Evolutionary conservation across 2,329 filamentous ascomycete genomes (phyloP), one percentile per base, ranked within the genome.

Genomic region (Aureobasidium uvarum): DNA sequence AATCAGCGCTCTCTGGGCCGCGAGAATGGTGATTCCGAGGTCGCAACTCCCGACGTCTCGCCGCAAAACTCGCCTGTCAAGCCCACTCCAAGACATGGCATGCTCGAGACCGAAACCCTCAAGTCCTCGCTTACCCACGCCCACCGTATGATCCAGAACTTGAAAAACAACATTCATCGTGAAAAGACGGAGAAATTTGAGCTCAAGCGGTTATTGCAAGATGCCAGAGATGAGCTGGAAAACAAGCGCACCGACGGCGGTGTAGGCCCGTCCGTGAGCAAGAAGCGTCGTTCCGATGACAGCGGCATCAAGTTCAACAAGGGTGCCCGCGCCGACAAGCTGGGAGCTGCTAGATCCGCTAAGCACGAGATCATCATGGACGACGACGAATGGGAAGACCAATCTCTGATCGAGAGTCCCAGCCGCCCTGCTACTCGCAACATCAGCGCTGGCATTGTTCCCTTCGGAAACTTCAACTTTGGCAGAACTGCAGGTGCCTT

Each of bases 121-220:
- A 96, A 95, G 80, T 96, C 93, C 63, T 97, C 94, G 31, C 84
- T 98, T 33, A 89, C 92, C 70, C 95, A 99, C 75, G 94, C 95
- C 45, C 95, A 98, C 76, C 87, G 94, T 66, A 97, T 96, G 79
- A 97, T 99, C 66, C 94, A 98, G 76, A 96, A 92, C 72, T 85
- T 98, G 71, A 92, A 96, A 77, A 92, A 90, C 76, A 96, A 93
- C 72, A 90, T 98, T 54, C 94, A 99, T 76, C 90, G 95, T 39
- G 95, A 99, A 77, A 99, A 98, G 86, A 97, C 94, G 0, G 95
- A 99, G 77, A 99, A 97, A 81, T 85, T 98, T 33, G 95, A 99
- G 77, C 85, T 98, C 63, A 93, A 92, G 78, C 90, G 94, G 67
- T 91, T 99, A 85, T 85, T 98, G 36, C 94, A 98, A 78, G 95